Evolutionary conservation across 306 rosid species (phyloP).

Genomic region (Fagus sylvatica): DNA sequence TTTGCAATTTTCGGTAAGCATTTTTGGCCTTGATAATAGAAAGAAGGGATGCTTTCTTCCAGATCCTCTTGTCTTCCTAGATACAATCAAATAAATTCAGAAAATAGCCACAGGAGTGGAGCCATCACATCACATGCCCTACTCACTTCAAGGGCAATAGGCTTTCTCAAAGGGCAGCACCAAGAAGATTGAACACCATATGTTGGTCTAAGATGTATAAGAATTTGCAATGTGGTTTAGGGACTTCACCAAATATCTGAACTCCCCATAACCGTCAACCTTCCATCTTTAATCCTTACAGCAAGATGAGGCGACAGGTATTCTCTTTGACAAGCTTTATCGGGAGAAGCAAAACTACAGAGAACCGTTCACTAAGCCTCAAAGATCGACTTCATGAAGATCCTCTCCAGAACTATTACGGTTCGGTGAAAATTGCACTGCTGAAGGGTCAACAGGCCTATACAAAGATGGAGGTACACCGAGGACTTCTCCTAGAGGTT

Average conservation of each 20-base stretch:
- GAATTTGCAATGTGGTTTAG: neutral
- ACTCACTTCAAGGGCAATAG: neutral
- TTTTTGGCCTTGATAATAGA: neutral
- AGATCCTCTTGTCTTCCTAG: neutral
- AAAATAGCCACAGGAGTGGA: conserved; percentile 2
- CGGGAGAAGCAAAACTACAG: neutral
- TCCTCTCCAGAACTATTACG: conserved; percentile 56
- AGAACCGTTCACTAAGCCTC: conserved; percentile 36
- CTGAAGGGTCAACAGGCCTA: conserved; percentile 41
- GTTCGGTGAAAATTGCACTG: conserved; percentile 29
- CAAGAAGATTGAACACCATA: neutral
- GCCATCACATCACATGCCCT: neutral
- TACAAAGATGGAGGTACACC: conserved; percentile 45
- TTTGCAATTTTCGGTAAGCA: neutral
- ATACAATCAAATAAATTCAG: conserved; percentile 11
- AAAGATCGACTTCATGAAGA: conserved; percentile 90
- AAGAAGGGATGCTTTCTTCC: conserved; percentile 1
- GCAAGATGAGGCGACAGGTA: neutral
- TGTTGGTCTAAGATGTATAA: neutral
- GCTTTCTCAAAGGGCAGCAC: conserved; percentile 3
- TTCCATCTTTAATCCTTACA: conserved; percentile 1
- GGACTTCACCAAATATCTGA: conserved; percentile 3
- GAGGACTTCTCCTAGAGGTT: conserved; percentile 46
- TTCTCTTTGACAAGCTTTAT: neutral
- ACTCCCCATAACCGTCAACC: neutral